Evolutionary conservation across 2,329 filamentous ascomycete species (phyloP).

Genomic region (Diaporthe nobilis): DNA sequence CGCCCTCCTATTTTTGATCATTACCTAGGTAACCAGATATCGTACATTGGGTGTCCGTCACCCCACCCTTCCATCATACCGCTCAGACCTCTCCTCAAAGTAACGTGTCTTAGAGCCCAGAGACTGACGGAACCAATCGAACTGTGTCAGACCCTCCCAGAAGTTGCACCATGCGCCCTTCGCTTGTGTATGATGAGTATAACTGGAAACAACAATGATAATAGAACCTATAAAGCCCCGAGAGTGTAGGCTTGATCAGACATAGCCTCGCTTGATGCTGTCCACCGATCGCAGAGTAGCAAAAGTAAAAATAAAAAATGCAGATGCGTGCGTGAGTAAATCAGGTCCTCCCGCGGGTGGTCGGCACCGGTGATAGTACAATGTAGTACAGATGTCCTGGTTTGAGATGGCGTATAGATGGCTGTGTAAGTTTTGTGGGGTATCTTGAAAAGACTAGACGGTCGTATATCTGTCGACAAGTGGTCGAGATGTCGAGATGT

Average conservation of each 20-base stretch:
- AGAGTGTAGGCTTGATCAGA: background rate
- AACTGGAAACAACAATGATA: background rate
- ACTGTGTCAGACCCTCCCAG: background rate
- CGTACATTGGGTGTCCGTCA: background rate
- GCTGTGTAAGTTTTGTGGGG: background rate
- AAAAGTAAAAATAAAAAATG: background rate
- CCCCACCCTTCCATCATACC: background rate
- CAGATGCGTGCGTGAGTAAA: background rate
- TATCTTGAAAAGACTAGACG: slow-evolving; percentile 28
- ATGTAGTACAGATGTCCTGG: background rate
- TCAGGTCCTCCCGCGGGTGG: background rate
- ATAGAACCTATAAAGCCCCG: background rate
- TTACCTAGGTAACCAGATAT: slow-evolving; percentile 19
- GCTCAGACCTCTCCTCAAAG: background rate
- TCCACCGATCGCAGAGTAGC: background rate
- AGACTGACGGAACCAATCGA: background rate
- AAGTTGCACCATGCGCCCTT: slow-evolving; percentile 38
- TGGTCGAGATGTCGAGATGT: slow-evolving; percentile 9
- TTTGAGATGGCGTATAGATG: slow-evolving; percentile 12
- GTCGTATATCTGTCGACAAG: slow-evolving; percentile 13
- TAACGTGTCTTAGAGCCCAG: background rate
- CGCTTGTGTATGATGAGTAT: slow-evolving; percentile 36
- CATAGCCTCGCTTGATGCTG: slow-evolving; percentile 24
- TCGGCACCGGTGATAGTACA: background rate
- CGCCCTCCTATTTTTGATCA: background rate